Base-by-base conservation (phyloP, 495 filamentous ascomycete genomes). In the Amphirosellinia nigrospora region DNA sequence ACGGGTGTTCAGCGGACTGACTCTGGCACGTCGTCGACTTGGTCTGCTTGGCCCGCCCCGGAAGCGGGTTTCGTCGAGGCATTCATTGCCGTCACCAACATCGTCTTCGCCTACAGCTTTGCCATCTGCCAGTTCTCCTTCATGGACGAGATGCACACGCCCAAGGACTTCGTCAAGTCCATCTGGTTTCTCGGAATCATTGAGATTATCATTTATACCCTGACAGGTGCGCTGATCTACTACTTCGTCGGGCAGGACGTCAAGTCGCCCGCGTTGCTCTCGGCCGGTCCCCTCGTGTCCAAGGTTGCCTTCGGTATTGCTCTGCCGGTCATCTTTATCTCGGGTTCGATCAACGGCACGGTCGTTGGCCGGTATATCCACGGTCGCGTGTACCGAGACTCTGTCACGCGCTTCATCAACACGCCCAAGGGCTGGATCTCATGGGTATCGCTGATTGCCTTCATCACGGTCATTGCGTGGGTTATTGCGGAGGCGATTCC, bases 291-390 rank as follows among this genome's bases (percentile, higher is more conserved):
- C 1, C 34, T 87, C 0, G 76, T 94, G 19, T 86, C 87, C 68
- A 93, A 92, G 78, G 78, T 94, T 45, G 91, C 92, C 3, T 97
- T 92, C 74, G 93, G 93, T 21, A 83, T 96, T 69, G 93, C 92
- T 38, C 83, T 93, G 19, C 93, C 93, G 64, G 91, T 94, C 43
- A 91, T 94, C 77, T 90, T 93, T 78, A 91, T 77, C 85, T 87
- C 86, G 30, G 88, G 88, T 15, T 86, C 84, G 64, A 90, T 90
- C 81, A 89, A 89, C 81, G 86, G 85, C 38, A 85, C 83, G 1
- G 87, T 89, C 32, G 72, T 86, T 69, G 69, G 72, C 53, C 91
- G 91, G 69, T 92, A 91, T 74, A 82, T 94, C 70, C 91, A 90
- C 73, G 82, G 89, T 16, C 86, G 90, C 28, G 69, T 90, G 10